Percentiles rank a stretch among this genome's conserved stretches.
These are phyloP conservation scores for Fusarium dlaminii DNA, from an alignment of 2,329 filamentous ascomycete species.

Conservation along the genomic window DNA sequence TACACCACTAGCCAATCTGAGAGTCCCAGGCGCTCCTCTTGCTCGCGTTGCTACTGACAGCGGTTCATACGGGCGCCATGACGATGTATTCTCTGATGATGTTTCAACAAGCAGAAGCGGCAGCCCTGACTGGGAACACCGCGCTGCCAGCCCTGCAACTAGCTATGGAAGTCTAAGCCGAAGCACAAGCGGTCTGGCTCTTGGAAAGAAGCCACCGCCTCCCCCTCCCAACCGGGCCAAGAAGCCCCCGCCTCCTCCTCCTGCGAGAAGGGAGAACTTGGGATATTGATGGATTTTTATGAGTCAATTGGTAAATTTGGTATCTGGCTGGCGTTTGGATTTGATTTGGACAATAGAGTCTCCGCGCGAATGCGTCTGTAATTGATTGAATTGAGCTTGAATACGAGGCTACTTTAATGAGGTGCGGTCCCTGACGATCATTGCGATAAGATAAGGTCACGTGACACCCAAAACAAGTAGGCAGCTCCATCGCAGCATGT, in stretches of 20 bases:
- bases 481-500: not conserved
- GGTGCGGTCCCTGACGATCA: not conserved
- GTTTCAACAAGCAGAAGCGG: slow-evolving; percentile 62
- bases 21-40: slow-evolving; percentile 50
- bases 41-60: slow-evolving; percentile 54
- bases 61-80: slow-evolving; percentile 34
- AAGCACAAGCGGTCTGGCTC: slow-evolving; percentile 48
- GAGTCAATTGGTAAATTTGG: not conserved
- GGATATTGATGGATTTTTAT: slow-evolving; percentile 33
- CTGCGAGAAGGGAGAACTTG: slow-evolving; percentile 45
- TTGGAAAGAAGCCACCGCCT: slow-evolving; percentile 64
- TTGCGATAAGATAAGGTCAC: slow-evolving; percentile 26
- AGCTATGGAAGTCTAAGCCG: slow-evolving; percentile 64
- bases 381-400: slow-evolving; percentile 22
- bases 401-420: not conserved
- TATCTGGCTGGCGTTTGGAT: slow-evolving; percentile 29
- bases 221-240: slow-evolving; percentile 59
- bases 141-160: slow-evolving; percentile 65
- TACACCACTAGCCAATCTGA: slow-evolving; percentile 39
- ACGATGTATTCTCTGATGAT: slow-evolving; percentile 61
- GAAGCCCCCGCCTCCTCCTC: slow-evolving; percentile 51
- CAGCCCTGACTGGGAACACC: slow-evolving; percentile 59
- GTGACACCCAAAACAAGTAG: slow-evolving; percentile 6
- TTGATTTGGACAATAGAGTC: slow-evolving; percentile 27
- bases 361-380: slow-evolving; percentile 29